Evolutionary conservation across 78 protist genomes (phyloP), one percentile per base, ranked within the genome.

Genomic region (Dictyostelium intermedium): DNA sequence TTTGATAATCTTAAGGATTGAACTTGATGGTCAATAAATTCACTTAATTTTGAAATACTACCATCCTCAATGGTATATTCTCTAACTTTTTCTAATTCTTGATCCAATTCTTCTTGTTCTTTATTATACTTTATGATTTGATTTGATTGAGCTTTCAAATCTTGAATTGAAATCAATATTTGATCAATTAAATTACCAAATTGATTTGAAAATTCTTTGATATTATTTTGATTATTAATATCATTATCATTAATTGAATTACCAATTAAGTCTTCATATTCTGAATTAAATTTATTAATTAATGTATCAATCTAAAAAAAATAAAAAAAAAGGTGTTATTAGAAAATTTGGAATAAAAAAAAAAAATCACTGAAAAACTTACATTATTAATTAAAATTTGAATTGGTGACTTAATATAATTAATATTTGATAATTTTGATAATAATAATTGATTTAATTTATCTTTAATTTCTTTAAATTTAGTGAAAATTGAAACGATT

Each of bases 31-130:
- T 72, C 35, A 16, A 89, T 43, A 50, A 34, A 70, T 66, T 41
- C 30, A 47, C 47, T 9, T n/a, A 89, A 32, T 66, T 89, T 89
- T 0, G 53, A 8, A 69, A 89, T 81, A 47, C 47, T 47, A 13
- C 94, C 94, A 78, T 89, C 87, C 50, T 63, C 60, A 23, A 89
- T 70, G 11, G 56, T 39, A 80, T 80, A 80, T 43, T 87, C 92
- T 47, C 69, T 80, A 39, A 72, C 79, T 32, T 8, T 20, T 41
- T 35, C 34, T 20, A 27, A 35, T 13, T 60, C 74, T 56, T 82
- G 70, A 18, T 86, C 78, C 2, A 34, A 23, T 41, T 86, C 76
- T 25, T 82, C 74, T 56, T 82, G 69, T n/a, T 47, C 72, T 82
- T 82, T 82, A 25, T 56, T n/a, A 14, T 34, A 34, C 1, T 16